Conservation (phyloP, 805 yeast genomes). For the Metschnikowia gelsemii region DNA sequence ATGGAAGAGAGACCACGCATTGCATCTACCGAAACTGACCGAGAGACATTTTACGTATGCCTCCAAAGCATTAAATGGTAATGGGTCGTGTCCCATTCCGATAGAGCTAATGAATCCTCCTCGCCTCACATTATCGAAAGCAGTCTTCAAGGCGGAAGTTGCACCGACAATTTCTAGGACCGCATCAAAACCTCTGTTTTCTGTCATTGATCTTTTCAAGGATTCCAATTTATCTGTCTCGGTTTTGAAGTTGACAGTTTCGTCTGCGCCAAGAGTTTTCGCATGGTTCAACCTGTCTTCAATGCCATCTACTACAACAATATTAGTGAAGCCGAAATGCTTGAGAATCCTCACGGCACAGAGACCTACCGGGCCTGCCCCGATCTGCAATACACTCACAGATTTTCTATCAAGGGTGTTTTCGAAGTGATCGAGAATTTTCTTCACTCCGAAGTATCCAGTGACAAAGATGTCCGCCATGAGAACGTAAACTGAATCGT, state of each 20-base stretch:
- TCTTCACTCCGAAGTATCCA: conserved; percentile 57
- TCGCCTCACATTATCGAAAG: conserved; percentile 53
- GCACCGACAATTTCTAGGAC: conserved; percentile 62
- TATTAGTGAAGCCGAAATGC: conserved; percentile 42
- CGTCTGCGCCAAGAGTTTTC: conserved; percentile 47
- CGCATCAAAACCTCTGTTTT: conserved; percentile 56
- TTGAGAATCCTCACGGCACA: conserved; percentile 50
- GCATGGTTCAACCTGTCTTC: conserved; percentile 48
- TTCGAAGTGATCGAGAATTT: conserved; percentile 37
- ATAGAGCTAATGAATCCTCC: conserved; percentile 58
- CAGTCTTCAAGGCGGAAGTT: conserved; percentile 48
- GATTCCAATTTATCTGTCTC: conserved; percentile 30
- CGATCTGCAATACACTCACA: conserved; percentile 49
- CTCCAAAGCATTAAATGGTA: conserved; percentile 58
- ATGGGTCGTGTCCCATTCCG: conserved; percentile 58
- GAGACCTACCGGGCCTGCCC: conserved; percentile 62
- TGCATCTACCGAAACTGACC: conserved; percentile 63
- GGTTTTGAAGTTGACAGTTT: conserved; percentile 42
- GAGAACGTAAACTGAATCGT: conserved; percentile 47
- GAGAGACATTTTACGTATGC: conserved; percentile 57
- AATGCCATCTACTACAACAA: conserved; percentile 52
- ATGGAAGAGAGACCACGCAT: conserved; percentile 53
- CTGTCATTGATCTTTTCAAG: conserved; percentile 37
- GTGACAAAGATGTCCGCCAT: conserved; percentile 69
- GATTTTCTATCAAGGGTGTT: conserved; percentile 21